A percentile compares a stretch with the other conserved stretches of the same genome.
These are phyloP conservation scores for Penicillium maclennaniae DNA, from an alignment of 495 filamentous ascomycete genomes.

Conservation along the genomic window DNA sequence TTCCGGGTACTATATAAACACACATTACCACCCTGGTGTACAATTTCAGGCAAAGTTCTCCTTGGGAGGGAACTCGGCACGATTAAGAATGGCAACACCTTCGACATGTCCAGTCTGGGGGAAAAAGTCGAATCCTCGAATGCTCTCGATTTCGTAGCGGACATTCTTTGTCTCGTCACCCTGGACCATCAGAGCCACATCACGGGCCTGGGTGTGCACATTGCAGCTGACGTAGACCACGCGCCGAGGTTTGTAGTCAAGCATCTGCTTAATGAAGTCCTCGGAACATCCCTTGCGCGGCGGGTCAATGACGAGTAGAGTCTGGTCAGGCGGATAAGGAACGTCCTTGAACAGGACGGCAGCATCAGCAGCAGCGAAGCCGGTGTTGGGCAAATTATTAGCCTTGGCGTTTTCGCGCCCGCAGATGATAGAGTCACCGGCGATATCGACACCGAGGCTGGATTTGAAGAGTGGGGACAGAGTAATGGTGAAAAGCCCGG, in stretches of 20 bases:
- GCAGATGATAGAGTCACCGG: conserved; percentile 65
- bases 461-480: conserved; percentile 75
- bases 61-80: conserved; percentile 18
- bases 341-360: conserved; percentile 71
- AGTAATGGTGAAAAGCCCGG: conserved; percentile 93
- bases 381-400: conserved; percentile 68
- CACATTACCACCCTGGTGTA: not conserved
- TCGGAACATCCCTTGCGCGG: conserved; percentile 92
- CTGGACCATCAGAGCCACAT: conserved; percentile 78
- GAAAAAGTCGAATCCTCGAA: conserved; percentile 96
- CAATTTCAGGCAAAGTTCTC: conserved; percentile 1
- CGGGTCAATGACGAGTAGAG: conserved; percentile 87
- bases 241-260: conserved; percentile 67
- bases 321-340: conserved; percentile 69
- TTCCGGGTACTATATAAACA: too few species aligned
- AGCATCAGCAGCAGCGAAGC: conserved; percentile 84
- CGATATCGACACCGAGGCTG: conserved; percentile 68
- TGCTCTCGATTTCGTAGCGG: conserved; percentile 83
- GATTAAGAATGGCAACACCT: conserved; percentile 76
- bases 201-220: conserved; percentile 93
- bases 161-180: conserved; percentile 51
- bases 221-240: conserved; percentile 96
- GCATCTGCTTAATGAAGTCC: conserved; percentile 73
- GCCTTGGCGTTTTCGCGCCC: conserved; percentile 71
- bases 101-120: conserved; percentile 97